Evolutionary conservation across 2,329 filamentous ascomycete genomes (phyloP).

Genomic region (Colletotrichum sp.): DNA sequence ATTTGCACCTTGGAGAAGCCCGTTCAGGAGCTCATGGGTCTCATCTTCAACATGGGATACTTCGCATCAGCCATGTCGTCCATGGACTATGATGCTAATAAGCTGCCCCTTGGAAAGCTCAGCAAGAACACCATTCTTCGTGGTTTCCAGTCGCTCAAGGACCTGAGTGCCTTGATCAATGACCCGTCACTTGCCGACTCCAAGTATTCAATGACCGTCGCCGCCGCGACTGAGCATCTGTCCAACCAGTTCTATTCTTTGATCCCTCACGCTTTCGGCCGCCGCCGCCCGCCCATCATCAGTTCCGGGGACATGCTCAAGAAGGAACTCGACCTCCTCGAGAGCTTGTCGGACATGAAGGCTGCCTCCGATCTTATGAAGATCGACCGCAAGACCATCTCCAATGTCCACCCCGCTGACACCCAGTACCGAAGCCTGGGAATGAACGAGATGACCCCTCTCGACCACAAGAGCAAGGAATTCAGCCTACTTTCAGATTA

Average conservation of each 20-base stretch:
- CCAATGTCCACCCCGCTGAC: conserved; percentile 69
- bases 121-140: conserved; percentile 77
- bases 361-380: conserved; percentile 81
- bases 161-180: conserved; percentile 71
- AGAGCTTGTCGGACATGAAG: conserved; percentile 86
- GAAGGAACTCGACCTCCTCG: conserved; percentile 78
- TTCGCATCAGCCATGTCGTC: conserved; percentile 71
- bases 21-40: conserved; percentile 72
- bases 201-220: conserved; percentile 43
- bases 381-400: conserved; percentile 45
- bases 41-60: conserved; percentile 83
- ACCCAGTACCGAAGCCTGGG: conserved; percentile 73
- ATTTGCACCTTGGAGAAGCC: conserved; percentile 64
- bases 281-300: conserved; percentile 75
- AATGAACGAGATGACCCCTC: conserved; percentile 77
- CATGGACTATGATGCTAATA: conserved; percentile 75
- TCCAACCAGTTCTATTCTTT: conserved; percentile 82
- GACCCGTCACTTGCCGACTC: conserved; percentile 50
- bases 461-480: conserved; percentile 65
- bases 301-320: conserved; percentile 62
- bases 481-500: conserved; percentile 71
- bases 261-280: conserved; percentile 83
- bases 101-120: conserved; percentile 83
- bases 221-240: conserved; percentile 60
- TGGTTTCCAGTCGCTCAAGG: conserved; percentile 80